phyloP scores from a whole-genome alignment of 1,284 basidiomycete genomes.

The Pterulicium gracile region DNA sequence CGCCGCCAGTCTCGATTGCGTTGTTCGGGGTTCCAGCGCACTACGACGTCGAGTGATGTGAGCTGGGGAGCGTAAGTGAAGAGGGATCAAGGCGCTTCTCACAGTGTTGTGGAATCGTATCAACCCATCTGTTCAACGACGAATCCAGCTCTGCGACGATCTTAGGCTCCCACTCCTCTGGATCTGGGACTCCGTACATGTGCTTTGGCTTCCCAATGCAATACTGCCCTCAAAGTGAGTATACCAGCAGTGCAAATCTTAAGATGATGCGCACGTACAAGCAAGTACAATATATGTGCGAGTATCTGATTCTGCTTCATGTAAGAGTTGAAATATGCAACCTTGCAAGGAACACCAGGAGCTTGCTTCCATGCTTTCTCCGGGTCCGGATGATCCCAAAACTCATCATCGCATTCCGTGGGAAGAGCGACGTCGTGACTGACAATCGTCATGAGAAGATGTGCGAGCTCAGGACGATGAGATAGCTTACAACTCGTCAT shows the following conservation, averaged over 20 bases:
- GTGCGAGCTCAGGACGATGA: not conserved
- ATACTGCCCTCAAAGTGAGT: too few species aligned
- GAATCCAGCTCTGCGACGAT: constrained; percentile 71
- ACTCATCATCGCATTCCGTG: constrained; percentile 66
- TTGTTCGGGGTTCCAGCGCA: constrained; percentile 66
- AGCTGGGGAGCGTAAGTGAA: too few species aligned
- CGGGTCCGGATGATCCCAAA: constrained; percentile 52
- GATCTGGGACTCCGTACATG: too few species aligned
- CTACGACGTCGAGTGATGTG: too few species aligned
- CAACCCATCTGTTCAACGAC: constrained; percentile 69
- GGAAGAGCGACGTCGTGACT: not conserved
- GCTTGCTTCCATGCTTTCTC: constrained; percentile 47
- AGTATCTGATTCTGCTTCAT: constrained; percentile 58
- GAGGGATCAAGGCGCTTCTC: too few species aligned
- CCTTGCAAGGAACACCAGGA: constrained; percentile 35
- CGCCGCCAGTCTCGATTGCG: constrained; percentile 49
- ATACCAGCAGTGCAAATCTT: too few species aligned
- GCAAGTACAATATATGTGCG: constrained; percentile 52
- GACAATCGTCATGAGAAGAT: not conserved
- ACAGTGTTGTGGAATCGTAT: constrained; percentile 52
- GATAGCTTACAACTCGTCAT: not conserved
- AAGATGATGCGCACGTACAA: constrained; percentile 42
- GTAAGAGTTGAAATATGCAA: constrained; percentile 45
- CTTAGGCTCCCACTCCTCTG: constrained; percentile 63
- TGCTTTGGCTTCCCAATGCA: too few species aligned